Evolutionary conservation across 179 eudicot genomes (phyloP), one percentile per base, ranked within the genome.

Genomic region (Vitellaria paradoxa): DNA sequence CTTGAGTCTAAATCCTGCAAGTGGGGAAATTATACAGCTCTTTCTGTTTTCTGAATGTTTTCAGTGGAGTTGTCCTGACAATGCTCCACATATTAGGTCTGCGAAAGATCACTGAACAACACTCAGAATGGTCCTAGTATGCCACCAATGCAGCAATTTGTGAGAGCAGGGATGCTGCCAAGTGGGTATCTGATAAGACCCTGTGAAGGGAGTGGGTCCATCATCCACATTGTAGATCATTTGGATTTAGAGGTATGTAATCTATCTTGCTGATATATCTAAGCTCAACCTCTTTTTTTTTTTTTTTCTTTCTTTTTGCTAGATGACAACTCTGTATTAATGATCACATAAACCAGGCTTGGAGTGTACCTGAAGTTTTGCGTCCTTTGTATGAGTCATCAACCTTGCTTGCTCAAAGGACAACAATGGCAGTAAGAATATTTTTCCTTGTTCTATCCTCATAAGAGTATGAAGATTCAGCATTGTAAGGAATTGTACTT

Each of bases 281-380:
- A 49, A 70, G 30, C 42, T 49, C 59, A 11, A 5, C 45, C 40
- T 65, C 26, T 0, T 6, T 59, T 7, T 14, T 59, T 68, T 46
- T 7, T 17, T 65, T 15, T 40, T 46, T 14, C 68, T 59, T 68
- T n/a, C 21, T 17, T 69, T n/a, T 37, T 46, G 21, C 71, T 65
- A 26, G 67, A 59, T 42, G 66, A 79, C 76, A 17, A 46, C 23
- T 80, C 68, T 59, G 66, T 9, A 26, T 77, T 67, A 17, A 53
- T 61, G 20, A 59, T 6, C 13, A 14, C 49, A 20, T 82, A 65
- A 50, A 77, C 78, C 82, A 94, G 98, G 89, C 97, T 9, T 91
- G 91, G 96, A 92, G 96, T 83, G 98, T 94, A 78, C 98, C 98
- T 72, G 98, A 94, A 86, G 98, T 94, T 69, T 65, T 94, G 72